These are phyloP conservation scores for Phytopythium sindhum DNA, from an alignment of 352 stramenopile species.

Conservation along the genomic window DNA sequence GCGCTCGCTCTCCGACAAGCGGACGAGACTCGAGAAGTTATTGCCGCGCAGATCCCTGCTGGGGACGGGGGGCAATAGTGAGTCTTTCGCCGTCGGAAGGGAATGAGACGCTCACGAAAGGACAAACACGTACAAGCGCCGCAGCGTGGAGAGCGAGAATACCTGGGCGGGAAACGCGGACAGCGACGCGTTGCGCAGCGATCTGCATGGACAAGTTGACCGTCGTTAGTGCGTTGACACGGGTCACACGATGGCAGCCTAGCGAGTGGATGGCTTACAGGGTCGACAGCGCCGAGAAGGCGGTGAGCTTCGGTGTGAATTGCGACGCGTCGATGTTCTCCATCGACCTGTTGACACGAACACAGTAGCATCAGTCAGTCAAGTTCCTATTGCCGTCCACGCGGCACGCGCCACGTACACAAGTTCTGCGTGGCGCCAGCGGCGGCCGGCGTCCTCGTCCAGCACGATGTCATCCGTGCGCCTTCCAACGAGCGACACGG, in stretches of 20 bases:
- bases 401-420: slow-evolving; percentile 9
- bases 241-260: background rate
- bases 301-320: background rate
- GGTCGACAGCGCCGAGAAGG: background rate
- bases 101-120: background rate
- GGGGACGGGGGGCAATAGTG: background rate
- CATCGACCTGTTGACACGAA: background rate
- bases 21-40: slow-evolving; percentile 4
- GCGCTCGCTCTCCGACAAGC: slow-evolving; percentile 8
- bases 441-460: background rate
- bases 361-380: background rate
- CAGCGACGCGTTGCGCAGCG: slow-evolving; percentile 20
- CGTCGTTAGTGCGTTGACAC: background rate
- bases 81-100: background rate
- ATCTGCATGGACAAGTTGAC: background rate
- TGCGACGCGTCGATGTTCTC: background rate
- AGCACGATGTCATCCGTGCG: background rate
- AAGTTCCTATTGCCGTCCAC: background rate
- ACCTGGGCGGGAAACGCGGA: slow-evolving; percentile 11
- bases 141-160: slow-evolving; percentile 13
- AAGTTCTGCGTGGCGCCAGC: slow-evolving; percentile 5
- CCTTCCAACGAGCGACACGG: background rate
- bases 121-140: slow-evolving; percentile 10
- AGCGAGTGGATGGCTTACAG: background rate
- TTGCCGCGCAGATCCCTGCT: slow-evolving; percentile 21